Base-by-base conservation (phyloP, 164 flowering plant genomes). In the Pachysandra terminalis region DNA sequence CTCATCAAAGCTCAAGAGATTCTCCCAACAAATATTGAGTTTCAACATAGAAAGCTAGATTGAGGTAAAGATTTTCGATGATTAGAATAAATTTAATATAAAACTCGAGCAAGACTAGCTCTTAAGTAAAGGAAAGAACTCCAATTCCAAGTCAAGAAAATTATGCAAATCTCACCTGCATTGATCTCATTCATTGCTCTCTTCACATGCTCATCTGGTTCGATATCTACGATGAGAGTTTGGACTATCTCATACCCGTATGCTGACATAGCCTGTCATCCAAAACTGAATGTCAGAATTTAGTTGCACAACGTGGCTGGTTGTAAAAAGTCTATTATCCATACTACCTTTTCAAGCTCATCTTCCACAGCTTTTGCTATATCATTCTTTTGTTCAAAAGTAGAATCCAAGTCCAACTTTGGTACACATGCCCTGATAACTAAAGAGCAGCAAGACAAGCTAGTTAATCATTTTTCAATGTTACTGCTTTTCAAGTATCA, bases 121-220 rank as follows among this genome's bases (percentile, higher is more conserved):
- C 37, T 0, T 24, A 27, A 21, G 25, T 10, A n/a, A n/a, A n/a
- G 16, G 19, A 32, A 22, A 27, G 21, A 25, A 24, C 17, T 45
- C 26, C 9, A 0, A 35, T 7, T 62, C 9, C 32, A 40, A 56
- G 3, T 25, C 56, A 56, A 21, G 19, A 13, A 40, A 21, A 55
- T 7, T 35, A 19, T 1, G 49, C 19, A 25, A 25, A 54, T 7
- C 21, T 37, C 81, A 83, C 93, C 96, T 68, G 96, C 96, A 84
- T 90, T 88, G 8, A 90, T 90, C 81, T 91, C 97, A 66, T 91
- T 89, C 92, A 89, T 91, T 63, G 97, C 90, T 58, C 86, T 77
- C 79, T 89, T 91, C 59, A 91, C 97, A 78, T 79, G 85, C 56
- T 65, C 93, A 79, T 89, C 93, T 56, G 93, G 94, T 66, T 86